Evolutionary conservation across 352 stramenopile genomes (phyloP), one percentile per base, ranked within the genome.

Genomic region (Blastocystis sp.): DNA sequence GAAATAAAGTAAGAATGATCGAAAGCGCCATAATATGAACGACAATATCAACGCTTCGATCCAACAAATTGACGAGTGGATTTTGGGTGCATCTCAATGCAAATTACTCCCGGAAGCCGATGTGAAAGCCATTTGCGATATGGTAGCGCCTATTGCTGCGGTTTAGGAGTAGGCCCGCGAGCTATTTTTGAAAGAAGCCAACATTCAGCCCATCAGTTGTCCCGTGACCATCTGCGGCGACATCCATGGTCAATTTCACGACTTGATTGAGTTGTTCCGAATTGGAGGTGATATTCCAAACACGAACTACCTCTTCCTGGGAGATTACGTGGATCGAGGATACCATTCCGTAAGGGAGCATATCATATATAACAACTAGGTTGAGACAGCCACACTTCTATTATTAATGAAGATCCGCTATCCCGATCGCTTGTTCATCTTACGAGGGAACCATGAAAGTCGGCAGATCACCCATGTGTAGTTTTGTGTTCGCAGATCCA

Each of bases 301-400:
- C 87, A 95, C 94, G 18, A 98, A 98, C 89, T 98, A 98, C 90
- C 89, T 98, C 72, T 98, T 98, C 88, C 96, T 98, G 92, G 95
- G 95, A 54, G 95, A 98, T 90, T 98, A 98, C 87, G 95, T 98
- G n/a, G 95, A 98, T 90, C 89, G 95, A 85, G 95, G 95, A n/a
- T 97, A 97, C 89, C 97, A 97, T 88, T 97, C 93, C 27, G 91
- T 94, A 42, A 29, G 36, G 2, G 7, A 18, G 18, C 34, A 8
- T 72, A 14, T 57, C 29, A 34, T 21, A 57, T 57, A 11, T 76
- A 11, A 73, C 11, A 3, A 4, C n/a, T 84, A 91, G 88, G 90
- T 96, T 8, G 93, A 96, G 88, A 94, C 91, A 0, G 91, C 95
- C 21, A 92, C 91, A 73, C 89, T 98, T 77, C 88, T 97, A 24